Percentiles rank a stretch among this genome's conserved stretches.
Evolutionary conservation across 768 basidiomycete species (phyloP).

Genomic region (Imleria badia): DNA sequence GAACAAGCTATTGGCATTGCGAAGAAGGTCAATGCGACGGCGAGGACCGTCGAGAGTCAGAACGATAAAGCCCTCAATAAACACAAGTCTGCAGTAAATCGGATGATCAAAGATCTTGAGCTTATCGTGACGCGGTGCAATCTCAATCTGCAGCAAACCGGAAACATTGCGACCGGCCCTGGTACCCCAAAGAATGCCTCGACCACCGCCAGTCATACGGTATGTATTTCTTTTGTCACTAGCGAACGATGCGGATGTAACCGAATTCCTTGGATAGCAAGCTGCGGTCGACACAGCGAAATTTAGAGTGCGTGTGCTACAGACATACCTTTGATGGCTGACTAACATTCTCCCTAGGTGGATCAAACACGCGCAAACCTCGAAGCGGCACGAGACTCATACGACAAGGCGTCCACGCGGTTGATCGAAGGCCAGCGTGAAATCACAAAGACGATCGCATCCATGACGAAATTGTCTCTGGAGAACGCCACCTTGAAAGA

Average conservation of each 20-base stretch:
- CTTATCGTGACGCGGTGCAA: background rate
- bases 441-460: slow-evolving; percentile 18
- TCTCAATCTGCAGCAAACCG: background rate
- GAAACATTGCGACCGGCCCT: slow-evolving; percentile 6
- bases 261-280: background rate
- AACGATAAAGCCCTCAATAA: slow-evolving; percentile 6
- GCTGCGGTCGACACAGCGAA: slow-evolving; percentile 12
- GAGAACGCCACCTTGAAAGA: slow-evolving; percentile 21
- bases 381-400: slow-evolving; percentile 17
- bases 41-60: slow-evolving; percentile 1
- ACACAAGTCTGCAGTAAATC: slow-evolving; percentile 5
- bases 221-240: too few species aligned
- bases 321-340: background rate
- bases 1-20: background rate
- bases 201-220: background rate
- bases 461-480: slow-evolving; percentile 19
- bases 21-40: slow-evolving; percentile 1
- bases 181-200: slow-evolving; percentile 14
- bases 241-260: background rate
- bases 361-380: slow-evolving; percentile 22
- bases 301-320: slow-evolving; percentile 5
- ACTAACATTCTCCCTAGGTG: slow-evolving; percentile 1
- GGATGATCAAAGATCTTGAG: slow-evolving; percentile 14
- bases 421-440: slow-evolving; percentile 20
- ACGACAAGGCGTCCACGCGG: slow-evolving; percentile 10